A percentile compares a stretch with the other conserved stretches of the same genome.
Conservation (phyloP, 2,329 filamentous ascomycete species). For the Fusarium verticillioides region DNA sequence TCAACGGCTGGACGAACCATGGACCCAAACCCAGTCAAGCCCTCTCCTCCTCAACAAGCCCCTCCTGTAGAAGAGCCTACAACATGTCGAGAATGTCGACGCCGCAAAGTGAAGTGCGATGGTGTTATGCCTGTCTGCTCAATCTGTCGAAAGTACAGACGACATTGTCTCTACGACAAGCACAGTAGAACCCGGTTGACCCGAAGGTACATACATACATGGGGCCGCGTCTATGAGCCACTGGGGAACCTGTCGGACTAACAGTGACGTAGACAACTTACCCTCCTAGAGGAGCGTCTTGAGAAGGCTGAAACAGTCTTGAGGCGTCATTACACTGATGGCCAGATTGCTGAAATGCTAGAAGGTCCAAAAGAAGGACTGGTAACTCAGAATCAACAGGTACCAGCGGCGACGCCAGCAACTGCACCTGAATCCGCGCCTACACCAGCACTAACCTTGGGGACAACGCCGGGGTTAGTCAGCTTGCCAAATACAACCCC, state of each 20-base stretch:
- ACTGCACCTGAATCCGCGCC: background rate
- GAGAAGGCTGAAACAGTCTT: conserved; percentile 37
- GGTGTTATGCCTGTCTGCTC: conserved; percentile 32
- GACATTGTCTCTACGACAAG: conserved; percentile 32
- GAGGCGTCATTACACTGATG: conserved; percentile 29
- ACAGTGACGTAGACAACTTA: conserved; percentile 26
- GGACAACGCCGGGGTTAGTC: background rate
- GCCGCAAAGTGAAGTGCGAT: conserved; percentile 32
- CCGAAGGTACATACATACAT: conserved; percentile 12
- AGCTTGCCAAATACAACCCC: conserved; percentile 11
- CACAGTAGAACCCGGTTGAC: conserved; percentile 30
- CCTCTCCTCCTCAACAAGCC: conserved; percentile 1
- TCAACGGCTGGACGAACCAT: background rate
- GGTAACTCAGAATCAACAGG: background rate
- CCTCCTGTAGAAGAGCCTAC: conserved; percentile 17
- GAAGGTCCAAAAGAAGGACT: conserved; percentile 24
- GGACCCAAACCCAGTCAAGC: conserved; percentile 2
- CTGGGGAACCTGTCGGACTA: background rate
- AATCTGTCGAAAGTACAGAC: conserved; percentile 28
- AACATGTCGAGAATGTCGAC: conserved; percentile 32
- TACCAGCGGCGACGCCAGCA: background rate
- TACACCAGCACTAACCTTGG: background rate
- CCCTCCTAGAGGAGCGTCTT: conserved; percentile 33
- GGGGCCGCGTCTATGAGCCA: background rate
- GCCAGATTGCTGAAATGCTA: conserved; percentile 32